phyloP scores from a whole-genome alignment of 345 rosid genomes.

The Salix arbutifolia region DNA sequence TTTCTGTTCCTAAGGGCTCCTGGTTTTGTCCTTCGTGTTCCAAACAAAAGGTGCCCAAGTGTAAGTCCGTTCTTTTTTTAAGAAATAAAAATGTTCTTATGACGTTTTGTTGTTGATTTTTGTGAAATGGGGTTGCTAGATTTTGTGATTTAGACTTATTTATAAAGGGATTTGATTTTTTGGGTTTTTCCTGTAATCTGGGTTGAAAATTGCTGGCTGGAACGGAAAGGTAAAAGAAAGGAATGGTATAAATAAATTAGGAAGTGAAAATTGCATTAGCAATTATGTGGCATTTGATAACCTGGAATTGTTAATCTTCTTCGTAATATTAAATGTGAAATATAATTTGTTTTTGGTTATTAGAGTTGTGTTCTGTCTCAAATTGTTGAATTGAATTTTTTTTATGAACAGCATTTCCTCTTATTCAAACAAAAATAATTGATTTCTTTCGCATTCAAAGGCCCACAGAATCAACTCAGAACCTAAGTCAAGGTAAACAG shows the following conservation, averaged over 20 bases:
- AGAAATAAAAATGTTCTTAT: neutral
- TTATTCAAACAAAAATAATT: slow-evolving; percentile 29
- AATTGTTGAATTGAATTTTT: neutral
- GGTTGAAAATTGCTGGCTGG: neutral
- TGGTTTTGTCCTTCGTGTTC: slow-evolving; percentile 33
- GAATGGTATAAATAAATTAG: neutral
- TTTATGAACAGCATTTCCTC: slow-evolving; percentile 25
- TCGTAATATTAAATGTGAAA: neutral
- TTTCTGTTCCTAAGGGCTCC: slow-evolving; percentile 24
- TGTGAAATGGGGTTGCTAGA: neutral
- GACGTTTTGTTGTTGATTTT: neutral
- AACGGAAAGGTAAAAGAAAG: neutral
- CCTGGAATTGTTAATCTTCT: neutral
- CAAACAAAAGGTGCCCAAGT: slow-evolving; percentile 6
- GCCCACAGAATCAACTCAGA: slow-evolving; percentile 2
- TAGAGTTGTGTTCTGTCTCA: neutral
- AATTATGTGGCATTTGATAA: neutral
- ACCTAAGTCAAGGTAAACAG: slow-evolving; percentile 13
- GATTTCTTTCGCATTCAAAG: slow-evolving; percentile 30
- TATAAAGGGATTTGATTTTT: neutral
- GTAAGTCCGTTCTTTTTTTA: neutral
- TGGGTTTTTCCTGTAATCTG: neutral
- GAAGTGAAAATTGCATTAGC: neutral
- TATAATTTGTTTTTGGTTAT: neutral
- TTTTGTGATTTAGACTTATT: neutral